Base-by-base conservation (phyloP, 2,329 filamentous ascomycete species). In the Teratosphaeria nubilosa region DNA sequence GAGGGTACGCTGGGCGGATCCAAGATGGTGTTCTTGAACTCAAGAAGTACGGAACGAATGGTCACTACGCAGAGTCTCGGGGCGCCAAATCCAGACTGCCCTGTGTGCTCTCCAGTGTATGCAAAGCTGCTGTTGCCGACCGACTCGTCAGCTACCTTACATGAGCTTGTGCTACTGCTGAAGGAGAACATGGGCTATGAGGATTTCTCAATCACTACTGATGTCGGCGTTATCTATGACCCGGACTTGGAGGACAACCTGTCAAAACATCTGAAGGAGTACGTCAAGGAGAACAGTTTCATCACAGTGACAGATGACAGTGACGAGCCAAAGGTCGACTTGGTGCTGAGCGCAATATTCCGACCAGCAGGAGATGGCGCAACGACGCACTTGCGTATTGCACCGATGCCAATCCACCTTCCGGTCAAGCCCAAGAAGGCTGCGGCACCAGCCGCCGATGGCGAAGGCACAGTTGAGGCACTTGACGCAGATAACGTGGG, bases 191-290 rank as follows among this genome's bases (percentile, higher is more conserved):
- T 96, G 1, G 86, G 86, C 3, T 96, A 94, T 68, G 84, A 85
- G 5, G 85, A 91, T 59, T 83, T 97, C 63, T 86, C 86, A 3
- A 77, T 97, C 59, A 87, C 82, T 68, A 90, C 83, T 58, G 86
- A 90, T 6, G 78, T 82, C 10, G 86, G 86, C 55, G 79, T 91
- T n/a, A 79, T 97, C 50, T 97, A 95, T 67, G 94, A 97, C 67
- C 83, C 86, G 0, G 94, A 97, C 58, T 84, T 95, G 67, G 90
- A 90, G 4, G 89, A 95, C 58, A 95, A 96, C 66, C 76, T 97
- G 0, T 73, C 78, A 1, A 95, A 90, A 76, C 91, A 87, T 60
- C 80, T 99, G 55, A 79, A 74, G 27, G 88, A 96, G 22, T 79
- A 96, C 9, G 88, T 86, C 11, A 59, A 62, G 34, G 77, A 81